Percentiles rank a stretch among this genome's conserved stretches.
These are phyloP conservation scores for Fusarium sp. DNA, from an alignment of 2,329 filamentous ascomycete genomes.

Conservation along the genomic window DNA sequence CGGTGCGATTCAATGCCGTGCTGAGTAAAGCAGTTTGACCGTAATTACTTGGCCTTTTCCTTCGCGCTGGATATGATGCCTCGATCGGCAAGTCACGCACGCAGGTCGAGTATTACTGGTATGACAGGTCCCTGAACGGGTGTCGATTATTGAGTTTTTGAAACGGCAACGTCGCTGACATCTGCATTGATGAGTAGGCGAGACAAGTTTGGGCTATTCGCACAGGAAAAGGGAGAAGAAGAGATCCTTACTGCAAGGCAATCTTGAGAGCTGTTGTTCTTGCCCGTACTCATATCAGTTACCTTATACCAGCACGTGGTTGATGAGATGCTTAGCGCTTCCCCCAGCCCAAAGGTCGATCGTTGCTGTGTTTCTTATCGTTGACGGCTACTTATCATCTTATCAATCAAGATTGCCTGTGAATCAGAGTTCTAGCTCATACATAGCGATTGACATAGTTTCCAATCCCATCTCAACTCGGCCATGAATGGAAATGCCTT, in stretches of 20 bases:
- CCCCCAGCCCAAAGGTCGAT: slow-evolving; percentile 4
- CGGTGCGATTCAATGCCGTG: slow-evolving; percentile 35
- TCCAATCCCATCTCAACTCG: neutral
- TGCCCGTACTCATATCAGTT: neutral
- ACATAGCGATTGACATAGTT: neutral
- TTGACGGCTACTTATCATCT: slow-evolving; percentile 7
- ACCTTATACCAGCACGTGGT: slow-evolving; percentile 9
- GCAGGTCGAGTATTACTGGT: slow-evolving; percentile 8
- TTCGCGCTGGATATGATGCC: slow-evolving; percentile 5
- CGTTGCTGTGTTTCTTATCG: slow-evolving; percentile 12
- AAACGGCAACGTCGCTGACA: neutral
- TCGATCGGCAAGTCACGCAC: slow-evolving; percentile 19
- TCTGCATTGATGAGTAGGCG: neutral
- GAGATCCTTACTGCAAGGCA: neutral
- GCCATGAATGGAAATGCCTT: neutral
- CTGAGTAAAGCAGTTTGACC: slow-evolving; percentile 23
- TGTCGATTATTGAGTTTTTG: neutral
- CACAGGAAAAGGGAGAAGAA: neutral
- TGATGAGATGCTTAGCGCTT: neutral
- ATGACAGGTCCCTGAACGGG: neutral
- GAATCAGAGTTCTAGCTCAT: neutral
- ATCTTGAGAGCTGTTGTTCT: neutral
- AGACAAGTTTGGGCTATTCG: neutral
- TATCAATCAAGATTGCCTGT: slow-evolving; percentile 7
- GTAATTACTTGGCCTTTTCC: slow-evolving; percentile 2